Evolutionary conservation across 495 filamentous ascomycete genomes (phyloP), one percentile per base, ranked within the genome.

Genomic region (Monascus purpureus): DNA sequence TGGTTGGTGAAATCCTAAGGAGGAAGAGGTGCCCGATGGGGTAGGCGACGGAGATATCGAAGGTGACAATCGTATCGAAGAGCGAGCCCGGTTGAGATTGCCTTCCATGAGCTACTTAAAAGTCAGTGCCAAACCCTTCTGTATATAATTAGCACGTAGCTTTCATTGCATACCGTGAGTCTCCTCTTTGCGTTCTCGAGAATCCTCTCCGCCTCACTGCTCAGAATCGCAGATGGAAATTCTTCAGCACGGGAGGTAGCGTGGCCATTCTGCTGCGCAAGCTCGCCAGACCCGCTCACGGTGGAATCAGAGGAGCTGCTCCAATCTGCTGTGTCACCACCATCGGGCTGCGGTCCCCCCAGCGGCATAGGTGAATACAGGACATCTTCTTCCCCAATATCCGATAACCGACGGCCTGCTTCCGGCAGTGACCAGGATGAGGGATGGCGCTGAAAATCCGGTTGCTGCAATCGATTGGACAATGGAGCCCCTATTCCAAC

Each of bases 131-230:
- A 16, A 36, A 12, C 12, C n/a, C 12, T 28, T 12, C 5, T 28
- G 6, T 15, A 28, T 6, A 28, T 25, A 14, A 17, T 17, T 18
- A 14, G 9, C 11, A 13, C 20, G 18, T 25, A 33, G 12, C 14
- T 31, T 30, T 29, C 16, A 32, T 25, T 26, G 33, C 82, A 53
- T 66, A 94, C 86, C 53, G 80, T 84, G 25, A 94, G 59, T 42
- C 85, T 68, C 51, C 72, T 77, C 57, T 94, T 94, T 17, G 86
- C 86, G 57, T 92, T 92, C 22, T 83, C 82, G 26, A 94, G 61
- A 49, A 93, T 93, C 37, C 81, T 61, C 50, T 94, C 86, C 8
- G 86, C 86, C 44, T 82, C 68, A 37, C 75, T 76, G 46, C 82
- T 90, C 49, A 93, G 49, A 5, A 82, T 75, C 8, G 70, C 74